Evolutionary conservation across 192 early-diverging fungal species (phyloP).

Genomic region (Podila horticola): DNA sequence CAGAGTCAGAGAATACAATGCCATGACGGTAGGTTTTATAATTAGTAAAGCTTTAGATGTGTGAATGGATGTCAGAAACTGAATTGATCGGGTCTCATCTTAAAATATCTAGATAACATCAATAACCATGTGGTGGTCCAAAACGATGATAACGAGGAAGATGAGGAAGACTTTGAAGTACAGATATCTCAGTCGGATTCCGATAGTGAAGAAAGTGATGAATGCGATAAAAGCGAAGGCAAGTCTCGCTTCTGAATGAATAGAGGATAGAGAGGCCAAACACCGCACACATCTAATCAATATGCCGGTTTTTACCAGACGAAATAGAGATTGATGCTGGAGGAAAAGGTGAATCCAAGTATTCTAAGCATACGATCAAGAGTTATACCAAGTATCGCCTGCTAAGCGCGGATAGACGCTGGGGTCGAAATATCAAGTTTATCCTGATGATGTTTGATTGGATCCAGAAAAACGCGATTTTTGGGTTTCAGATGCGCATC

Average conservation of each 20-base stretch:
- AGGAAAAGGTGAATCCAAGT: not conserved
- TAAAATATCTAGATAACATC: not conserved
- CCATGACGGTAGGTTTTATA: constrained; percentile 2
- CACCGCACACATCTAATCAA: not conserved
- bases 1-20: constrained; percentile 5
- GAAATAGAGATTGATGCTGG: not conserved
- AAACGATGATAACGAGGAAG: not conserved
- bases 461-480: constrained; percentile 24
- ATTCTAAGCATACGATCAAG: constrained; percentile 20
- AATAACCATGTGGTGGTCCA: not conserved
- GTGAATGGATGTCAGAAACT: not conserved
- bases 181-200: constrained; percentile 1
- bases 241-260: constrained; percentile 4
- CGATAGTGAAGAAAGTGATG: constrained; percentile 8
- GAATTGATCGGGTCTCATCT: not conserved
- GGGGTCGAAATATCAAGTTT: constrained; percentile 24
- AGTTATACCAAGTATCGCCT: constrained; percentile 18
- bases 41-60: not conserved
- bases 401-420: constrained; percentile 16
- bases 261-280: not conserved
- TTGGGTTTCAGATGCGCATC: constrained; percentile 15
- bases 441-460: constrained; percentile 31
- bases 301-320: no score
- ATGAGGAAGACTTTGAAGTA: not conserved
- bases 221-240: constrained; percentile 1